Evolutionary conservation across 2,329 filamentous ascomycete genomes (phyloP), one percentile per base, ranked within the genome.

Genomic region (Cryphonectria parasitica): DNA sequence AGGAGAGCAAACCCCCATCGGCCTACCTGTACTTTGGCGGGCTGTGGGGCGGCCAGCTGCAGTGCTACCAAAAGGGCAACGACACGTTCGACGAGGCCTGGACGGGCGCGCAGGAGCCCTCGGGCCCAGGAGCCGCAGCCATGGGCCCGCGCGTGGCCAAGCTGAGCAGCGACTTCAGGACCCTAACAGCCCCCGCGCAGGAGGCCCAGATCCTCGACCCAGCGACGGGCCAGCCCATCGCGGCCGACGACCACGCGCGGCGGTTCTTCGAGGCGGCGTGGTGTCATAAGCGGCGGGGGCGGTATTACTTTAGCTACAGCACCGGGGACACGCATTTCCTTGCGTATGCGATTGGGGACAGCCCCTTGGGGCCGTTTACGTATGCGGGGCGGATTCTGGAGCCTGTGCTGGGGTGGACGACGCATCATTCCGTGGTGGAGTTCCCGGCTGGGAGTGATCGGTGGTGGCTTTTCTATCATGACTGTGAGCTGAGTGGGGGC

Each of bases 231-330:
- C 78, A 86, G 77, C 88, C 86, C 0, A 82, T 94, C 65, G 76
- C 81, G 1, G 89, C 90, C 13, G 87, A 90, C 75, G 91, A 94
- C 78, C 92, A 94, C 77, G 90, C 91, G 71, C 80, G 90, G 22
- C 86, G 92, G 10, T 95, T 95, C 85, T 94, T 95, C 78, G 92
- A 95, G 81, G 92, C 91, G 0, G 89, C 92, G 2, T 94, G 92
- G 92, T 84, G 93, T 85, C 92, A 94, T 82, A 92, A 92, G 84
- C 87, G 88, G 76, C 82, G 86, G 0, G 90, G 86, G 1, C 86
- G 83, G 71, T 94, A 94, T 81, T 93, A 93, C 82, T 92, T 94
- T 78, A 90, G 88, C 69, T 93, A 93, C 82, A 92, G 90, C 73
- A 94, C 91, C 1, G 92, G 92, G 28, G 92, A 94, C 80, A 90